phyloP scores from a whole-genome alignment of 2,329 filamentous ascomycete species.

The Cladophialophora psammophila region DNA sequence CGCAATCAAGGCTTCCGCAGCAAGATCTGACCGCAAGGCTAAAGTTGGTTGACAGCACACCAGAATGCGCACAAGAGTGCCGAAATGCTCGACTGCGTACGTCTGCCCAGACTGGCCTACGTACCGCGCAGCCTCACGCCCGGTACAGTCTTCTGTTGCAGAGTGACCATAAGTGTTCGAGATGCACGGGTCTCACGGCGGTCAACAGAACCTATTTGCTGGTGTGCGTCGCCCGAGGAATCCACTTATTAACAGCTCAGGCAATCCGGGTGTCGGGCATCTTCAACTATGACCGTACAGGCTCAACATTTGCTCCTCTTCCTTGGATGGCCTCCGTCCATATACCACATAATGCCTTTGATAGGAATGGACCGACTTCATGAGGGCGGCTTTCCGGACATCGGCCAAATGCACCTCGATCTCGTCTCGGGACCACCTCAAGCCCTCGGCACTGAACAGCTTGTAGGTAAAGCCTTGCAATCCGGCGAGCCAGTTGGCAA shows the following conservation, averaged over 20 bases:
- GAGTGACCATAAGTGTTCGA: background rate
- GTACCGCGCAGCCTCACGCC: background rate
- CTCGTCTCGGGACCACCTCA: constrained; percentile 55
- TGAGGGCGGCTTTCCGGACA: constrained; percentile 52
- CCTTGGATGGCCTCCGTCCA: constrained; percentile 39
- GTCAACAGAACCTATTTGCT: background rate
- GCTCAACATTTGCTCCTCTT: constrained; percentile 35
- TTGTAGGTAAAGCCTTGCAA: constrained; percentile 55
- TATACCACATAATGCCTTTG: constrained; percentile 50
- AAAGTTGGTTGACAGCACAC: background rate
- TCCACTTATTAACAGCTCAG: background rate
- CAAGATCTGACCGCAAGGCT: background rate
- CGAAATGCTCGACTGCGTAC: background rate
- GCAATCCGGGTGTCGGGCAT: background rate
- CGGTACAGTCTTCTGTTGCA: background rate
- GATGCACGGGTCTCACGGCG: background rate
- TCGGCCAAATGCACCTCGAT: constrained; percentile 57
- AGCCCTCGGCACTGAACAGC: constrained; percentile 46
- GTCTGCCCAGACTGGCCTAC: background rate
- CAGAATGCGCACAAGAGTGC: background rate
- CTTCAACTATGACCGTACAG: constrained; percentile 22
- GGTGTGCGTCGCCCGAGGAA: background rate
- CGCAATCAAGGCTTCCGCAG: background rate
- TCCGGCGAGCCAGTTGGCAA: constrained; percentile 55
- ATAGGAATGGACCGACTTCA: constrained; percentile 52